phyloP scores from a whole-genome alignment of 768 basidiomycete species.

The Termitomyces eurrhizus region DNA sequence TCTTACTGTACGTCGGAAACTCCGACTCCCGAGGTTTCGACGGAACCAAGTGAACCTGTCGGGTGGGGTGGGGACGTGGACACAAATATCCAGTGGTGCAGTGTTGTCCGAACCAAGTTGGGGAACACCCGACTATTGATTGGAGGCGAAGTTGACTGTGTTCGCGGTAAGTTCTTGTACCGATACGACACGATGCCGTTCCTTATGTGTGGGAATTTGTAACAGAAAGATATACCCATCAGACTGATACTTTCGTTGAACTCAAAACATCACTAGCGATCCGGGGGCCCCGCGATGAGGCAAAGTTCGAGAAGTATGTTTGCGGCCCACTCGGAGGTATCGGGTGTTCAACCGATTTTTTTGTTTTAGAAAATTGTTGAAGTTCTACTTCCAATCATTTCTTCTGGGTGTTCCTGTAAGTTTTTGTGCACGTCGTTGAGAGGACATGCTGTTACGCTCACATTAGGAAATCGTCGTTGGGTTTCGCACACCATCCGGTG shows the following conservation, averaged over 20 bases:
- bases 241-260: conserved; percentile 73
- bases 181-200: background rate
- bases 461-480: conserved; percentile 79
- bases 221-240: conserved; percentile 56
- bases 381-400: conserved; percentile 90
- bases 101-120: conserved; percentile 82
- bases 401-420: conserved; percentile 86
- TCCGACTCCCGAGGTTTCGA: conserved; percentile 25
- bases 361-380: conserved; percentile 72
- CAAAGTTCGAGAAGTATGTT: conserved; percentile 74
- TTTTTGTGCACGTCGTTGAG: conserved; percentile 7
- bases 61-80: conserved; percentile 83
- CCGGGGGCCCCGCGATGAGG: conserved; percentile 57
- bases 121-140: conserved; percentile 68
- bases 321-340: background rate
- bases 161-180: conserved; percentile 50
- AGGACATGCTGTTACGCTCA: background rate
- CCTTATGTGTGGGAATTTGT: conserved; percentile 11
- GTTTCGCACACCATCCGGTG: conserved; percentile 77
- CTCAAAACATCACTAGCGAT: conserved; percentile 83
- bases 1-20: conserved; percentile 71
- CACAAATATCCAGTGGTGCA: conserved; percentile 90
- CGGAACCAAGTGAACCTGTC: conserved; percentile 25
- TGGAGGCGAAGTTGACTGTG: conserved; percentile 91
- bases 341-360: background rate